Evolutionary conservation across 306 rosid genomes (phyloP).

Genomic region (Cucumis cinereus): DNA sequence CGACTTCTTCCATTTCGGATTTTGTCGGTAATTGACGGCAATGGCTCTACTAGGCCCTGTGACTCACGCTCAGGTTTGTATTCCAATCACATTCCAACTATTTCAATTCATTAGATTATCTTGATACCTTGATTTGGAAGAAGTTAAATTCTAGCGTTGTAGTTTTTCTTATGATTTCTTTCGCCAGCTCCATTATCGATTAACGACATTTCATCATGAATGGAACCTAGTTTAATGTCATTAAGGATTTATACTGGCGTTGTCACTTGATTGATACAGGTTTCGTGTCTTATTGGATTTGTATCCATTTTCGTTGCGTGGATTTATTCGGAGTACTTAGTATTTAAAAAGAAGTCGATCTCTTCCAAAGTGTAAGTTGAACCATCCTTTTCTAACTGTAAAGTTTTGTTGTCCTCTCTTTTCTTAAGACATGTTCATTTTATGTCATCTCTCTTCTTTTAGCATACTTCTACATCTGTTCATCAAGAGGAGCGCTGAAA

Average conservation of each 20-base stretch:
- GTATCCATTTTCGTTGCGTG: constrained; percentile 23
- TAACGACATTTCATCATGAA: neutral
- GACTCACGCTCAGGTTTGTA: constrained; percentile 76
- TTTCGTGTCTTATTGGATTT: constrained; percentile 1
- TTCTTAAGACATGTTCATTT: neutral
- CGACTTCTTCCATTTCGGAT: neutral
- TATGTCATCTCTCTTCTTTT: neutral
- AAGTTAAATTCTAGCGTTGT: neutral
- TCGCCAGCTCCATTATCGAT: neutral
- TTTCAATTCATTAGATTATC: neutral
- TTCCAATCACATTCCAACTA: neutral
- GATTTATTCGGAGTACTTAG: constrained; percentile 75
- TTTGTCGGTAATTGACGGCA: neutral
- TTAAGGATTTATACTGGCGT: neutral
- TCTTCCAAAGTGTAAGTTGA: constrained; percentile 61
- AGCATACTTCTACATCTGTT: too few relatives aligned
- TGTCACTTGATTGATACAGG: neutral
- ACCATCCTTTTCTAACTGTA: neutral
- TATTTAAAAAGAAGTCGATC: constrained; percentile 39
- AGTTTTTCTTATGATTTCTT: neutral
- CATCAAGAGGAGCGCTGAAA: neutral
- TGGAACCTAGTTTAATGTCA: neutral
- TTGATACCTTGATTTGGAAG: neutral
- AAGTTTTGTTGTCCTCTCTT: neutral
- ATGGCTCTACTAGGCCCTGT: constrained; percentile 53